Evolutionary conservation across 2,329 filamentous ascomycete genomes (phyloP).

Genomic region (Ophiostoma himal-ulmi): DNA sequence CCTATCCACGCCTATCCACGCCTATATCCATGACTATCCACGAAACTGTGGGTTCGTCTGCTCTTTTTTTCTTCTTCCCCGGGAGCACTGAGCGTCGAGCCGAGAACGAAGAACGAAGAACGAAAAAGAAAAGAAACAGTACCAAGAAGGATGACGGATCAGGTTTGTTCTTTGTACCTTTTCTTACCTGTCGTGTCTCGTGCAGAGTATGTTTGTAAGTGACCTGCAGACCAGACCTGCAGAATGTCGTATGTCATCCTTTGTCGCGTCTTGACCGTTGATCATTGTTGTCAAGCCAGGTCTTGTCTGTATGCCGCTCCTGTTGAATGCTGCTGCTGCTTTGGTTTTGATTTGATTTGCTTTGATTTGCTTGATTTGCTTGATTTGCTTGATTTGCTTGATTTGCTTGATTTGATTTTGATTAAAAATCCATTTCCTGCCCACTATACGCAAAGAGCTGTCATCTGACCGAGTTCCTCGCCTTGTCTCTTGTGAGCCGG

Average conservation of each 20-base stretch:
- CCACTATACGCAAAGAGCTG: background rate
- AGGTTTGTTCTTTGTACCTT: background rate
- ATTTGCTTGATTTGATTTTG: background rate
- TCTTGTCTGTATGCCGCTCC: background rate
- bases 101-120: background rate
- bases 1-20: no score
- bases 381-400: no score
- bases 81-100: background rate
- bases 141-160: background rate
- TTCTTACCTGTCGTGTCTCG: background rate
- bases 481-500: background rate
- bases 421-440: background rate
- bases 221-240: background rate
- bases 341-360: background rate
- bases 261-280: slow-evolving; percentile 4
- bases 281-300: background rate
- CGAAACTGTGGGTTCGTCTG: background rate
- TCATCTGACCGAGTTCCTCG: background rate
- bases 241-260: background rate
- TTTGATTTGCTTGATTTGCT: background rate
- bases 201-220: slow-evolving; percentile 6
- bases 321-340: background rate
- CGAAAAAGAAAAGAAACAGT: background rate
- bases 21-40: slow-evolving; percentile 2
- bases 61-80: slow-evolving; percentile 15